Evolutionary conservation across 192 early-diverging fungal genomes (phyloP).

Genomic region (Coemansia sp.): DNA sequence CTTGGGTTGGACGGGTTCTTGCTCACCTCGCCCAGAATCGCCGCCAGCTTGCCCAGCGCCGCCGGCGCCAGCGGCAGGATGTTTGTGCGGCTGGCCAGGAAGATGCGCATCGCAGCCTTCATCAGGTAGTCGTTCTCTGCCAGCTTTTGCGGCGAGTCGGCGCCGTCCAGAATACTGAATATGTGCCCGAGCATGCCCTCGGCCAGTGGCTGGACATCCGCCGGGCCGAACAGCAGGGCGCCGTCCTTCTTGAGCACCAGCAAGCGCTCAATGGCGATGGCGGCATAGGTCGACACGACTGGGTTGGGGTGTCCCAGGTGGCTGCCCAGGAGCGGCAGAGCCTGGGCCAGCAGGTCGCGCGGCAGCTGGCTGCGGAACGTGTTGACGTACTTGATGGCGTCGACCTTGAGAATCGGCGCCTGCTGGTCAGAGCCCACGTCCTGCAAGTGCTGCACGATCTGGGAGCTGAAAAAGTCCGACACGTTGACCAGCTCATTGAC

Average conservation of each 20-base stretch:
- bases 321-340: conserved; percentile 73
- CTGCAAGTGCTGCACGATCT: conserved; percentile 84
- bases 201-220: conserved; percentile 69
- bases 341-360: conserved; percentile 71
- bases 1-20: conserved; percentile 96
- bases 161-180: conserved; percentile 74
- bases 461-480: conserved; percentile 74
- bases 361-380: conserved; percentile 93
- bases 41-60: conserved; percentile 71
- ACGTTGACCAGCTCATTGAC: conserved; percentile 83
- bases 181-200: conserved; percentile 68
- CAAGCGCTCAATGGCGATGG: conserved; percentile 88
- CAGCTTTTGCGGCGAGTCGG: conserved; percentile 82
- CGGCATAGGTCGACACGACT: conserved; percentile 89
- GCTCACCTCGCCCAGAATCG: conserved; percentile 78
- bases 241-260: conserved; percentile 70
- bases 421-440: conserved; percentile 61
- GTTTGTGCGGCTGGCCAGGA: conserved; percentile 72
- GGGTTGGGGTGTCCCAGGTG: conserved; percentile 81
- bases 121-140: conserved; percentile 97
- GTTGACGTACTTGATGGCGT: conserved; percentile 91
- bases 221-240: conserved; percentile 60
- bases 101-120: conserved; percentile 85
- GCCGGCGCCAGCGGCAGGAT: conserved; percentile 70
- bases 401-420: conserved; percentile 89